These are phyloP conservation scores for Psilocybe subaeruginosa DNA, from an alignment of 768 basidiomycete genomes.

Conservation along the genomic window DNA sequence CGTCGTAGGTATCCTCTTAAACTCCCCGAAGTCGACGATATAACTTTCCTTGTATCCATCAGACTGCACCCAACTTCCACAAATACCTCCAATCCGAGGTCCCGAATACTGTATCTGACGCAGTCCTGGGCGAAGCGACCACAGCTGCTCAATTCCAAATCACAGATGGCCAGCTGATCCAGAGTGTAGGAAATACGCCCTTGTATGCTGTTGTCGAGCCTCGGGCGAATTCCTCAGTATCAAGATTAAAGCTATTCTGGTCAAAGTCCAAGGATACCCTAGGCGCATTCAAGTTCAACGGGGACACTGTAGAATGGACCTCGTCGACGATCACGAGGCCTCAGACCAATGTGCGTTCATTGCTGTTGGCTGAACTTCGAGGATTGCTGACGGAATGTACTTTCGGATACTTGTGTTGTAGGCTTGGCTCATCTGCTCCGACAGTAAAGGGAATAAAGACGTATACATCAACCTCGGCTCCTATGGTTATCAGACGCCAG, in stretches of 20 bases:
- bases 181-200: constrained; percentile 41
- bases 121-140: constrained; percentile 52
- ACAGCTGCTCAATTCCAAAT: constrained; percentile 60
- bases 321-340: constrained; percentile 49
- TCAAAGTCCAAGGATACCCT: constrained; percentile 45
- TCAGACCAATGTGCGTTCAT: constrained; percentile 47
- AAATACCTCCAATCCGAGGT: constrained; percentile 57
- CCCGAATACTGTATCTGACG: constrained; percentile 40
- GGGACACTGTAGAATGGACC: constrained; percentile 62
- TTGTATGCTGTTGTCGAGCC: constrained; percentile 54
- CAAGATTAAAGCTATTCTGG: constrained; percentile 53
- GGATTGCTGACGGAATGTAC: not conserved
- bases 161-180: constrained; percentile 56
- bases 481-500: constrained; percentile 56
- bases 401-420: constrained; percentile 5
- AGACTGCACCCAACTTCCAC: constrained; percentile 20
- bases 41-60: not conserved
- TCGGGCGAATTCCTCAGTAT: constrained; percentile 44
- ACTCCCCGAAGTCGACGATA: not conserved
- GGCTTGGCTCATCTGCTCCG: constrained; percentile 62
- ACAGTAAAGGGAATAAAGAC: constrained; percentile 42
- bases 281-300: constrained; percentile 54
- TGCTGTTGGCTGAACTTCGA: not conserved
- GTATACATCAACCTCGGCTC: constrained; percentile 59
- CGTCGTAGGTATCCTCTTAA: constrained; percentile 40